Conservation (phyloP, 2,329 filamentous ascomycete genomes). For the Claviceps paspali region DNA sequence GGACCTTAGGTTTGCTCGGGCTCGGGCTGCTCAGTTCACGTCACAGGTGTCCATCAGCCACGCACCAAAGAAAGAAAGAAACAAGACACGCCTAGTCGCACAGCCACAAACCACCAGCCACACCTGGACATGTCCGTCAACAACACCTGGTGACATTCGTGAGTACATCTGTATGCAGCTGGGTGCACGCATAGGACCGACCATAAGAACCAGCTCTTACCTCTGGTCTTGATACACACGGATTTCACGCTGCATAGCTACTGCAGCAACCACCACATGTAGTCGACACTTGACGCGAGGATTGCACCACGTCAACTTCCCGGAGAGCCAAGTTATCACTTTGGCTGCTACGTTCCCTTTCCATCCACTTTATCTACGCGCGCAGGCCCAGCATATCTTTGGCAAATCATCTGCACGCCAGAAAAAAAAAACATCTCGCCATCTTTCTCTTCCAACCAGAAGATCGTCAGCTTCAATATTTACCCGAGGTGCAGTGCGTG, state of each 20-base stretch:
- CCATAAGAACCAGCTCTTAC: neutral
- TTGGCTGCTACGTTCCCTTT: neutral
- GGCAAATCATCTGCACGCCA: neutral
- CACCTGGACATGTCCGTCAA: neutral
- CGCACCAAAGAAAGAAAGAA: no score
- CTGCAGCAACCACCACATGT: neutral
- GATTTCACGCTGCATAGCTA: neutral
- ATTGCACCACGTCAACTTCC: neutral
- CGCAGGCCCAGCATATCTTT: neutral
- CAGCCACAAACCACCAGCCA: conserved; percentile 4
- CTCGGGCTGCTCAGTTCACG: no score
- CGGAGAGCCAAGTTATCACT: neutral
- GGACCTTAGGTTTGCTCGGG: no score
- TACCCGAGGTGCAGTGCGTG: conserved; percentile 8
- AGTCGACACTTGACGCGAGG: neutral
- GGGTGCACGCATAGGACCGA: neutral
- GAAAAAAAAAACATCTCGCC: no score
- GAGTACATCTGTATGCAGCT: conserved; percentile 1
- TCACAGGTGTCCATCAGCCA: no score
- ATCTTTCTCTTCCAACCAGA: neutral
- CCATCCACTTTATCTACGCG: neutral
- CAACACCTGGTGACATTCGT: neutral
- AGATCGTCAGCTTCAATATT: neutral
- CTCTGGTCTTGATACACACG: neutral
- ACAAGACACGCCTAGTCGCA: no score